Percentiles rank a stretch among this genome's conserved stretches.
Conservation (phyloP, 2,329 filamentous ascomycete species). For the Cladobotryum protrusum region DNA sequence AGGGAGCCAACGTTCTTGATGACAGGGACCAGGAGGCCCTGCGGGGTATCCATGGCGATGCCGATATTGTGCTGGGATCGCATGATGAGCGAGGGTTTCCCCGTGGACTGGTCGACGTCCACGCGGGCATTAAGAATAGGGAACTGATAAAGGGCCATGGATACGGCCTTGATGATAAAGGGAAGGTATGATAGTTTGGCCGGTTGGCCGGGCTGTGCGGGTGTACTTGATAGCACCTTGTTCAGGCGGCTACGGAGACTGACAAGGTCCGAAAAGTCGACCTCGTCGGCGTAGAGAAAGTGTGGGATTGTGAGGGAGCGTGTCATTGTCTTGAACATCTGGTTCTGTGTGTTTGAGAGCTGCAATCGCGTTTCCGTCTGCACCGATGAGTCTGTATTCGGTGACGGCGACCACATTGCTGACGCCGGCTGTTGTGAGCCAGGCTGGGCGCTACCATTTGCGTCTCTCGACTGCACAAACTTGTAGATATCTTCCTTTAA, state of each 20-base stretch:
- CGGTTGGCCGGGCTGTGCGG: slow-evolving; percentile 41
- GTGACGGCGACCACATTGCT: slow-evolving; percentile 13
- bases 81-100: slow-evolving; percentile 69
- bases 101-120: slow-evolving; percentile 48
- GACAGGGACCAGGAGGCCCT: slow-evolving; percentile 84
- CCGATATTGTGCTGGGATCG: slow-evolving; percentile 90
- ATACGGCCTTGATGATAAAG: slow-evolving; percentile 94
- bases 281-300: slow-evolving; percentile 88
- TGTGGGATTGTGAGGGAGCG: slow-evolving; percentile 85
- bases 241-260: slow-evolving; percentile 71
- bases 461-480: slow-evolving; percentile 53
- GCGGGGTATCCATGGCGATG: slow-evolving; percentile 88
- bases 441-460: slow-evolving; percentile 20
- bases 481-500: slow-evolving; percentile 85
- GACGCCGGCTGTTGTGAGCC: slow-evolving; percentile 11
- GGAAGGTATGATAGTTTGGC: slow-evolving; percentile 81
- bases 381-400: slow-evolving; percentile 24
- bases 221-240: slow-evolving; percentile 41
- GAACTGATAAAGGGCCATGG: slow-evolving; percentile 72
- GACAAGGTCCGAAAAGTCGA: slow-evolving; percentile 73
- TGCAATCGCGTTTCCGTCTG: slow-evolving; percentile 64
- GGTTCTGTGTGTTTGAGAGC: slow-evolving; percentile 72
- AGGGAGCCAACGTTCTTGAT: slow-evolving; percentile 74
- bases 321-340: slow-evolving; percentile 99
- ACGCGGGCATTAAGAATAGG: slow-evolving; percentile 85